Conservation (phyloP, 1,284 basidiomycete genomes). For the Ustilago lituana region DNA sequence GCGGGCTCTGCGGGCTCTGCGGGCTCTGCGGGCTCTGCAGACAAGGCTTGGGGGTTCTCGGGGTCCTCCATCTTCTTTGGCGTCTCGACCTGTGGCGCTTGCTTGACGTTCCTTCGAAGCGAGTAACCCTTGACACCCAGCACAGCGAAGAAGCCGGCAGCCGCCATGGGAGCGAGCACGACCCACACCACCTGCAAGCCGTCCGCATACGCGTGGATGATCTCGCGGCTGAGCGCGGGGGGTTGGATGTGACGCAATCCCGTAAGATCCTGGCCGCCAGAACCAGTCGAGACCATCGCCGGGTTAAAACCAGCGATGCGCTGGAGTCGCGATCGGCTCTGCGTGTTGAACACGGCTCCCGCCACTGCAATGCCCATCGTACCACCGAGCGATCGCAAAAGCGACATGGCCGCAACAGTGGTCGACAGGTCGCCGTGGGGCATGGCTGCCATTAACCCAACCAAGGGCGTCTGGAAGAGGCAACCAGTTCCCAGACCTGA, state of each 20-base stretch:
- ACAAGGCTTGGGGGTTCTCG: no score
- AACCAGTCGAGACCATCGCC: constrained; percentile 18
- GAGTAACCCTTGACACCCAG: constrained; percentile 55
- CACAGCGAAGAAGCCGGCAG: constrained; percentile 56
- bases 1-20: no score
- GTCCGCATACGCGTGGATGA: constrained; percentile 77
- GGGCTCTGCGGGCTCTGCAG: no score
- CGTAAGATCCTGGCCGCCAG: constrained; percentile 43
- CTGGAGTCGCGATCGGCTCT: constrained; percentile 24
- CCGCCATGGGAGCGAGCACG: constrained; percentile 69
- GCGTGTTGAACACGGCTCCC: constrained; percentile 55
- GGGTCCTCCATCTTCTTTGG: constrained; percentile 17
- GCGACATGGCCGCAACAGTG: constrained; percentile 46
- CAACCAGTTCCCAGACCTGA: constrained; percentile 55
- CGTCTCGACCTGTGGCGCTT: constrained; percentile 17
- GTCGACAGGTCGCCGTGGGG: constrained; percentile 51
- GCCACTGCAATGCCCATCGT: constrained; percentile 57
- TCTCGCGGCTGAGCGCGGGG: constrained; percentile 66
- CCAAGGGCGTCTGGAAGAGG: constrained; percentile 61
- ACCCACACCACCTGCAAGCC: constrained; percentile 80
- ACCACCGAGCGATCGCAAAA: constrained; percentile 50
- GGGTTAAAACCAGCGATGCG: constrained; percentile 22
- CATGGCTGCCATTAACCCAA: constrained; percentile 59
- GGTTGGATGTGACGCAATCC: constrained; percentile 58
- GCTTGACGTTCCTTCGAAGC: constrained; percentile 31